Evolutionary conservation across 192 early-diverging fungal genomes (phyloP).

Genomic region (Podila clonocystis): DNA sequence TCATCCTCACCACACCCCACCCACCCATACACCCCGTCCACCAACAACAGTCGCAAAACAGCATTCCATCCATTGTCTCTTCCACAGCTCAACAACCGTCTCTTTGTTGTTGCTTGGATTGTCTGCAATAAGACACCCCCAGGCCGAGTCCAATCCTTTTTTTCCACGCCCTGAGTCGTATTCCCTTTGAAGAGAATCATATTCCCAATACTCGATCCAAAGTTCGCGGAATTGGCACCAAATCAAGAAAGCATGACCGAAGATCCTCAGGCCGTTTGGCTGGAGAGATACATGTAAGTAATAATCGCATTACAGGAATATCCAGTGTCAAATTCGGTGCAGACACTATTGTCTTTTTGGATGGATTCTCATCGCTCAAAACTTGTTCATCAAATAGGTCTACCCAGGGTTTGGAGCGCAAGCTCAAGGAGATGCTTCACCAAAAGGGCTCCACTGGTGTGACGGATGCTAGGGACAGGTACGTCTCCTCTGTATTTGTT

Average conservation of each 20-base stretch:
- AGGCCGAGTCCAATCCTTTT: neutral
- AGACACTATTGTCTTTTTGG: too few relatives aligned
- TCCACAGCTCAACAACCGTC: too few relatives aligned
- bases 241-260: conserved; percentile 24
- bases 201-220: neutral
- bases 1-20: neutral
- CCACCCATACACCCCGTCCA: too few relatives aligned
- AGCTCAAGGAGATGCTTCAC: conserved; percentile 39
- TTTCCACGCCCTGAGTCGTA: neutral
- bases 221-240: too few relatives aligned
- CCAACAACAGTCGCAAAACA: too few relatives aligned
- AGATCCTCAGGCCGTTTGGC: conserved; percentile 42
- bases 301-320: neutral
- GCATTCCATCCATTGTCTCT: too few relatives aligned
- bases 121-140: too few relatives aligned
- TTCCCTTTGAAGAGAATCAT: neutral
- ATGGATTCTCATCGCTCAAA: too few relatives aligned
- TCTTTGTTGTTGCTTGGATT: too few relatives aligned
- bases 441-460: conserved; percentile 39
- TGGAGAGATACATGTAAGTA: conserved; percentile 34
- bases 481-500: conserved; percentile 4
- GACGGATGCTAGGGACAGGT: conserved; percentile 49
- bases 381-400: conserved; percentile 16
- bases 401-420: conserved; percentile 38
- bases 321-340: too few relatives aligned